A percentile compares a stretch with the other conserved stretches of the same genome.
These are phyloP conservation scores for Apium graveolens DNA, from an alignment of 129 eudicot species.

Conservation along the genomic window DNA sequence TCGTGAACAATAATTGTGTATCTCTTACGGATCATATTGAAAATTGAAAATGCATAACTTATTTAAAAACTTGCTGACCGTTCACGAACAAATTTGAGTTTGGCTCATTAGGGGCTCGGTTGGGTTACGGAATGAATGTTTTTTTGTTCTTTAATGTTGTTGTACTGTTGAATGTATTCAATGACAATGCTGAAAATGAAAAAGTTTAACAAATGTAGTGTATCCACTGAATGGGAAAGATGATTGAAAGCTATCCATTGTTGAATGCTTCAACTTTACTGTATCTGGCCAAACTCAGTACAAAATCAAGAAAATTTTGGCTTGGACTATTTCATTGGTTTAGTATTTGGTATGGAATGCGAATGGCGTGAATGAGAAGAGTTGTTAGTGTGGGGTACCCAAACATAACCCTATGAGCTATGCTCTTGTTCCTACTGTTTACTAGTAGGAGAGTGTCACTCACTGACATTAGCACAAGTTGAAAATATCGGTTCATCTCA, in stretches of 20 bases:
- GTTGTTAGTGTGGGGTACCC: constrained; percentile 6
- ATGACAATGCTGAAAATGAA: neutral
- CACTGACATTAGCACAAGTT: neutral
- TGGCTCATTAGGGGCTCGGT: too few relatives aligned
- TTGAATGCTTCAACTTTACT: constrained; percentile 3
- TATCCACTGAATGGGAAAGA: neutral
- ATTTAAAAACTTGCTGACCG: too few relatives aligned
- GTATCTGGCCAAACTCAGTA: neutral
- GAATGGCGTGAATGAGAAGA: neutral
- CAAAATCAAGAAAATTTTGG: neutral
- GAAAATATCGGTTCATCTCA: neutral
- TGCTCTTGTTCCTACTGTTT: neutral
- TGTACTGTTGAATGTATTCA: neutral
- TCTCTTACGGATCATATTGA: too few relatives aligned
- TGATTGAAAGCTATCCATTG: constrained; percentile 2
- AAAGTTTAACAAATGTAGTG: neutral
- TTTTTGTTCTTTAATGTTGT: too few relatives aligned
- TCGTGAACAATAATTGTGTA: too few relatives aligned
- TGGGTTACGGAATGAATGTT: too few relatives aligned
- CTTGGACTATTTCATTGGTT: neutral
- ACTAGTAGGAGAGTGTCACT: neutral
- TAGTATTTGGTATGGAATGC: neutral
- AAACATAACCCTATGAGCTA: neutral
- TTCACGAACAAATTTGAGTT: too few relatives aligned
- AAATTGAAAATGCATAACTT: too few relatives aligned